These are phyloP conservation scores for Syzygium syzygioides DNA, from an alignment of 441 rosid genomes.

Conservation along the genomic window DNA sequence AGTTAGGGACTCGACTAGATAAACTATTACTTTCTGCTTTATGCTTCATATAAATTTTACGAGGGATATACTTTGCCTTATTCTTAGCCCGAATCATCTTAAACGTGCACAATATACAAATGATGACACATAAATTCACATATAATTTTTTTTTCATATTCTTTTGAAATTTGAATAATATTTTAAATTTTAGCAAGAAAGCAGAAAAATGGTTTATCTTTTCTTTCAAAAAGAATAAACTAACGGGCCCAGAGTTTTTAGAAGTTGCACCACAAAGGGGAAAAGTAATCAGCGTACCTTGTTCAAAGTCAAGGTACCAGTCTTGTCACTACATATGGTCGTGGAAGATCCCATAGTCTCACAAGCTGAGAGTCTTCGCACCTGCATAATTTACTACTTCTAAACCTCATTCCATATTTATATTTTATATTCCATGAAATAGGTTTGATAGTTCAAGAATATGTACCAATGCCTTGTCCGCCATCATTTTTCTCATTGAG, in stretches of 20 bases:
- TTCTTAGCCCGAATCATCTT: background rate
- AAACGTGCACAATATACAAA: background rate
- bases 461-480: slow-evolving; percentile 88
- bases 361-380: slow-evolving; percentile 97
- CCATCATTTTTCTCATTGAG: slow-evolving; percentile 99
- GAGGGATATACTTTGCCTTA: background rate
- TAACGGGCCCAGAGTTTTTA: background rate
- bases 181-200: background rate
- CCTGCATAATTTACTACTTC: slow-evolving; percentile 37
- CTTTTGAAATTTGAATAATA: background rate
- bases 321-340: slow-evolving; percentile 99
- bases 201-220: background rate
- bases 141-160: background rate
- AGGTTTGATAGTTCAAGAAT: background rate
- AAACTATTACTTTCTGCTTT: background rate
- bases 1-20: background rate
- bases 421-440: background rate
- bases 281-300: slow-evolving; percentile 36
- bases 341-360: slow-evolving; percentile 99
- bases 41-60: background rate
- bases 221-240: background rate
- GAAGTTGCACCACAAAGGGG: background rate
- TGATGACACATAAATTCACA: background rate
- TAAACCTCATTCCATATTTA: background rate
- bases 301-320: slow-evolving; percentile 92